phyloP scores from a whole-genome alignment of 768 basidiomycete species.

The Lyophyllum decastes region DNA sequence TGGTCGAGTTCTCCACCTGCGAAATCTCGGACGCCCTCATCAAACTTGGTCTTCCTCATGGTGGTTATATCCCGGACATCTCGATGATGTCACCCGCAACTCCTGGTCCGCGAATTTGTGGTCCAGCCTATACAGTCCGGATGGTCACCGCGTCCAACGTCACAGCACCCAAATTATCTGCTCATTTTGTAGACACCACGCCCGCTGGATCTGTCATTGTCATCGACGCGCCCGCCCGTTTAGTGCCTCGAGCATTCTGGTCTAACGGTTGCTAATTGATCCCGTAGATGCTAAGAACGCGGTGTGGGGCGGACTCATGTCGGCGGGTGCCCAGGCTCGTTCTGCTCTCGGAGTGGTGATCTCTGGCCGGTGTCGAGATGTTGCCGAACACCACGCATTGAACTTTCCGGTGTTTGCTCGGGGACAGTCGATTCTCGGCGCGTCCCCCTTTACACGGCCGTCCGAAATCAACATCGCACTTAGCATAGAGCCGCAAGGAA shows the following conservation, averaged over 20 bases:
- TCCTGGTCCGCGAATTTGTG: constrained; percentile 46
- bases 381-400: constrained; percentile 70
- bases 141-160: constrained; percentile 68
- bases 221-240: constrained; percentile 74
- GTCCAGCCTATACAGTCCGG: constrained; percentile 85
- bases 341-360: constrained; percentile 76
- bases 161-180: constrained; percentile 59
- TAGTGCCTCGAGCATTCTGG: constrained; percentile 16
- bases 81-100: constrained; percentile 51
- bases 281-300: constrained; percentile 71
- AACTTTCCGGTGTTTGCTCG: constrained; percentile 83
- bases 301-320: constrained; percentile 93
- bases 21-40: constrained; percentile 89
- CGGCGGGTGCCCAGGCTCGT: constrained; percentile 77
- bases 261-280: constrained; percentile 18
- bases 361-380: constrained; percentile 83
- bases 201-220: constrained; percentile 67
- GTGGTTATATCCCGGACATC: constrained; percentile 84
- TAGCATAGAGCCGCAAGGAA: constrained; percentile 44
- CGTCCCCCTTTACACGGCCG: constrained; percentile 81
- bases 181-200: constrained; percentile 84
- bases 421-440: constrained; percentile 83
- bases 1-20: constrained; percentile 59
- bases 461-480: constrained; percentile 74
- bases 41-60: constrained; percentile 70